Conservation (phyloP, 73 alveolate genomes). For the Symbiodinium pilosum region DNA sequence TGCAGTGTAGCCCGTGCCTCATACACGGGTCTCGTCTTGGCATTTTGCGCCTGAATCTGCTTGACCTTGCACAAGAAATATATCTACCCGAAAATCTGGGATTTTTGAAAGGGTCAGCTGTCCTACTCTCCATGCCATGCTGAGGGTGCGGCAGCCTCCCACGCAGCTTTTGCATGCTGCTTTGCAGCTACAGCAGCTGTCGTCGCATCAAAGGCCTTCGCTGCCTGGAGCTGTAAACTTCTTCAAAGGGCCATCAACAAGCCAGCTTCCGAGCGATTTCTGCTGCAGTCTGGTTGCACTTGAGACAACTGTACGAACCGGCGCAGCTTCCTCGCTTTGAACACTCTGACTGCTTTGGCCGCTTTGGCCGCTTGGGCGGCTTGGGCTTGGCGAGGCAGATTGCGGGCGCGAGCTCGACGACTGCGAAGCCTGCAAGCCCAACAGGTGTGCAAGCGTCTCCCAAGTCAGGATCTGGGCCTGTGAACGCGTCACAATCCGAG, state of each 20-base stretch:
- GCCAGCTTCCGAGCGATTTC: not conserved
- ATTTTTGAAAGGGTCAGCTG: too few relatives aligned
- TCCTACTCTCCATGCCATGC: too few relatives aligned
- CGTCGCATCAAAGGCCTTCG: constrained; percentile 15
- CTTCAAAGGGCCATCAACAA: not conserved
- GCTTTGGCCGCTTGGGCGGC: not conserved
- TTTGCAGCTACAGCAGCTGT: constrained; percentile 44
- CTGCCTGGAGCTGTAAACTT: not conserved
- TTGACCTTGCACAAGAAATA: constrained; percentile 12
- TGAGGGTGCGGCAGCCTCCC: constrained; percentile 70
- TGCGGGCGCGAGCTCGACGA: too few relatives aligned
- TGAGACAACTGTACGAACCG: not conserved
- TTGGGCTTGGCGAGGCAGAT: too few relatives aligned
- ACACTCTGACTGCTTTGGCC: not conserved
- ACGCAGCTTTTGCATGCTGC: constrained; percentile 90
- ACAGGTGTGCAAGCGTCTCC: too few relatives aligned
- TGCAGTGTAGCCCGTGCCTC: constrained; percentile 13
- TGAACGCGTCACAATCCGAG: too few relatives aligned
- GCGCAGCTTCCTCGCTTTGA: not conserved
- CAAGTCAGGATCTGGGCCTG: too few relatives aligned
- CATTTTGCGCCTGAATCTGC: constrained; percentile 38
- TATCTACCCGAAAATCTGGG: too few relatives aligned
- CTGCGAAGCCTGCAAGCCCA: not conserved
- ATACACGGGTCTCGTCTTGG: constrained; percentile 38
- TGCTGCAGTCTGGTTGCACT: not conserved